A percentile compares a stretch with the other conserved stretches of the same genome.
Evolutionary conservation across 441 rosid species (phyloP).

Genomic region (Capsella rubella): DNA sequence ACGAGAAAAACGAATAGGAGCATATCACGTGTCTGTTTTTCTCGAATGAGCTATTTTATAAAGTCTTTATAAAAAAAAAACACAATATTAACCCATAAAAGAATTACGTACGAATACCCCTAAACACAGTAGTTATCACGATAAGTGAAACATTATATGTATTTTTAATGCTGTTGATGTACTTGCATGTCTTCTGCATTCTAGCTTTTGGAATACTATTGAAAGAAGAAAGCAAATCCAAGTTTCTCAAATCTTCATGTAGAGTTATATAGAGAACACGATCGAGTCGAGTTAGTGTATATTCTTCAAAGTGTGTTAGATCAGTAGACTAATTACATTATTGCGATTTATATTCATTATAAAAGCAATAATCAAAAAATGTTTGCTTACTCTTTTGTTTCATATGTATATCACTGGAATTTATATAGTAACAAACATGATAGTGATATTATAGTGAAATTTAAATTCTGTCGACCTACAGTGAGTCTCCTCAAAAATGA

Average conservation of each 20-base stretch:
- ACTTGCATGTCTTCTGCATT: not conserved
- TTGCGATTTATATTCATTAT: no score
- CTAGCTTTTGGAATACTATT: not conserved
- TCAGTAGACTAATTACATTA: no score
- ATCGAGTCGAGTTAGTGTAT: not conserved
- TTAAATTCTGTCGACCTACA: not conserved
- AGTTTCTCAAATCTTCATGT: not conserved
- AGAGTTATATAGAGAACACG: not conserved
- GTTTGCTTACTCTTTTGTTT: no score
- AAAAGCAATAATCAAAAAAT: no score
- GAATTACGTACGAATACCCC: not conserved
- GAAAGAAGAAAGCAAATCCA: not conserved
- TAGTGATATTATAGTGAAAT: not conserved
- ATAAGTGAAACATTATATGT: not conserved
- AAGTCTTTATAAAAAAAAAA: not conserved
- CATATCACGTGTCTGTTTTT: constrained; percentile 42
- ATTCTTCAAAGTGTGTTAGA: no score
- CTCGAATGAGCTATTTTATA: constrained; percentile 23
- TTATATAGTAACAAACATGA: not conserved
- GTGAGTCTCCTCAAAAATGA: constrained; percentile 18
- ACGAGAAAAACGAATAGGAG: constrained; percentile 31
- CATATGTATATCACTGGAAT: not conserved
- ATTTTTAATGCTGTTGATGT: not conserved
- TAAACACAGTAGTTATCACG: not conserved
- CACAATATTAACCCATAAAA: not conserved